Percentiles rank a stretch among this genome's conserved stretches.
Evolutionary conservation across 345 rosid genomes (phyloP).

Genomic region (Bruguiera sexangula): DNA sequence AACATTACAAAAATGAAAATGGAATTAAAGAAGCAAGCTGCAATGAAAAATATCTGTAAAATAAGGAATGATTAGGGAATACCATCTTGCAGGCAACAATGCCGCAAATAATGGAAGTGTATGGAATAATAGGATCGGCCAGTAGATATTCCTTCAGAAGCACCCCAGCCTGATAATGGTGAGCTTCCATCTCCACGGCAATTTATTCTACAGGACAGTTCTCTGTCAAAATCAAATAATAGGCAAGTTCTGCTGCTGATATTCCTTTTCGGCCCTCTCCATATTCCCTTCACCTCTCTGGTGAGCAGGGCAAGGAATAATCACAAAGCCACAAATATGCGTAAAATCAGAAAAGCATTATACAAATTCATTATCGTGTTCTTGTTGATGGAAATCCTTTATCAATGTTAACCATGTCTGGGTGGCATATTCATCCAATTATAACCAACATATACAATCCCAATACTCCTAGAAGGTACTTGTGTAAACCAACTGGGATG

Average conservation of each 20-base stretch:
- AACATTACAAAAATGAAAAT: neutral
- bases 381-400: no score
- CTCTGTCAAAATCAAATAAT: slow-evolving; percentile 9
- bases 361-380: no score
- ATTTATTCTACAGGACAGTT: slow-evolving; percentile 15
- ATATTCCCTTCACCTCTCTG: neutral
- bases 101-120: slow-evolving; percentile 53
- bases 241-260: slow-evolving; percentile 10
- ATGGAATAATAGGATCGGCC: slow-evolving; percentile 52
- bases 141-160: slow-evolving; percentile 55
- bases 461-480: no score
- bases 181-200: slow-evolving; percentile 25
- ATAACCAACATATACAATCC: no score
- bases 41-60: neutral
- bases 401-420: no score
- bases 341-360: no score
- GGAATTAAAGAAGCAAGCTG: slow-evolving; percentile 5
- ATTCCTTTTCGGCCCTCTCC: neutral
- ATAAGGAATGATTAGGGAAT: slow-evolving; percentile 2
- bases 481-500: no score
- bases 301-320: neutral
- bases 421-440: no score
- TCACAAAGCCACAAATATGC: no score
- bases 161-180: slow-evolving; percentile 49
- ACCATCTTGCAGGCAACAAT: slow-evolving; percentile 59